These are phyloP conservation scores for Rhizopus stolonifer DNA, from an alignment of 371 early-diverging fungal genomes.

Conservation along the genomic window DNA sequence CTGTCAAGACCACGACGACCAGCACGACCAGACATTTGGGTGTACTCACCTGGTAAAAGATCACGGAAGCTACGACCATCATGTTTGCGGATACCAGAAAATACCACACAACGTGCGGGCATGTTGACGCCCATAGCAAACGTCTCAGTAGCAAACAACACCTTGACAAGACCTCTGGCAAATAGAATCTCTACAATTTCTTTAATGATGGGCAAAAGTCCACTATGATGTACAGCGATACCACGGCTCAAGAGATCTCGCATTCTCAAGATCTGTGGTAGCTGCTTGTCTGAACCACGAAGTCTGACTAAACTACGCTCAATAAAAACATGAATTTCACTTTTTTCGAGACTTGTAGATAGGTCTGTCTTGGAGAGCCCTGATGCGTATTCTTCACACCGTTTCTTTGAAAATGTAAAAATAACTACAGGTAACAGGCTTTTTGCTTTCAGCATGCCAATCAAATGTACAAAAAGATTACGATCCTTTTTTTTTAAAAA, in stretches of 20 bases:
- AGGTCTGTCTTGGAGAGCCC: constrained; percentile 78
- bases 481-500: constrained; percentile 52
- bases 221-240: constrained; percentile 98
- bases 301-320: constrained; percentile 77
- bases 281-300: constrained; percentile 75
- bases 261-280: constrained; percentile 93
- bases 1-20: constrained; percentile 97
- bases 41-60: constrained; percentile 95
- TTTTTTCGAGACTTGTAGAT: constrained; percentile 76
- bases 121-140: constrained; percentile 95
- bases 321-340: constrained; percentile 86
- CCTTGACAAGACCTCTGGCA: constrained; percentile 88
- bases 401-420: constrained; percentile 96
- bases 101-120: constrained; percentile 96
- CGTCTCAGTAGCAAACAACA: constrained; percentile 60
- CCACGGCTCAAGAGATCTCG: constrained; percentile 86
- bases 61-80: constrained; percentile 88
- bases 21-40: constrained; percentile 99
- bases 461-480: constrained; percentile 79
- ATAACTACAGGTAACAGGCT: constrained; percentile 91
- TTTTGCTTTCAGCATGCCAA: constrained; percentile 73
- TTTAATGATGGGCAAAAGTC: constrained; percentile 97
- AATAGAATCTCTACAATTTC: constrained; percentile 99
- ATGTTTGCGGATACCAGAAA: constrained; percentile 90
- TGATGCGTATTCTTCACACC: constrained; percentile 94